A percentile compares a stretch with the other conserved stretches of the same genome.
phyloP scores from a whole-genome alignment of 768 basidiomycete species.

The Lactarius pseudohatsudake region DNA sequence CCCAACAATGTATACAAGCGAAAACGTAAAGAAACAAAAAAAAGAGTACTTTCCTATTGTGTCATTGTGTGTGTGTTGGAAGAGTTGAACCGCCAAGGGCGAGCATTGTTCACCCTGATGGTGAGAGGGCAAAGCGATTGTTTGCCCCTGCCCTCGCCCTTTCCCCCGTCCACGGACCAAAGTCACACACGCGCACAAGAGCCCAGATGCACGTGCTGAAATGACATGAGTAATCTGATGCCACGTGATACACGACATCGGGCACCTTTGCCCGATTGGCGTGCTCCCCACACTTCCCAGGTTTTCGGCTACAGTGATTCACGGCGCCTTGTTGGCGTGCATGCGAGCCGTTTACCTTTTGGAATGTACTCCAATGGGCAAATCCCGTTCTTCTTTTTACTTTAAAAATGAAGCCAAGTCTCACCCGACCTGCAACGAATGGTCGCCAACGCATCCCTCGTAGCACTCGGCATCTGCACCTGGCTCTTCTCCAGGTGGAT shows the following conservation, averaged over 20 bases:
- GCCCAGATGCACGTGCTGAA: background rate
- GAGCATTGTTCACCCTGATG: background rate
- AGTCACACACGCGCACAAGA: background rate
- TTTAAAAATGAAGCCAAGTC: slow-evolving; percentile 11
- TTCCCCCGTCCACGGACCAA: background rate
- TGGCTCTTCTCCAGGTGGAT: slow-evolving; percentile 28
- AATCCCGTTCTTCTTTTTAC: background rate
- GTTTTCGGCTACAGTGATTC: background rate
- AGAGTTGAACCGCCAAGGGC: background rate
- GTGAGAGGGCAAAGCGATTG: background rate
- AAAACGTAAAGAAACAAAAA: slow-evolving; percentile 6
- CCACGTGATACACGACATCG: background rate
- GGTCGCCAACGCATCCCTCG: slow-evolving; percentile 6
- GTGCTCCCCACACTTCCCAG: slow-evolving; percentile 1
- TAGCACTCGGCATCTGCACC: slow-evolving; percentile 17
- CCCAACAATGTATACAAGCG: slow-evolving; percentile 27
- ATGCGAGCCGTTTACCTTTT: background rate
- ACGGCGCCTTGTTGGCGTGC: too few species aligned
- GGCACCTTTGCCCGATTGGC: slow-evolving; percentile 15
- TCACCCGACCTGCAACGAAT: background rate
- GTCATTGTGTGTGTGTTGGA: background rate
- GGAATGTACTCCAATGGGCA: slow-evolving; percentile 14
- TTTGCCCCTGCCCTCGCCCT: background rate
- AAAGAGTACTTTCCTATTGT: slow-evolving; percentile 6
- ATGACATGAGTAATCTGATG: background rate